Evolutionary conservation across 768 basidiomycete genomes (phyloP).

Genomic region (Hygrophoropsis aurantiaca): DNA sequence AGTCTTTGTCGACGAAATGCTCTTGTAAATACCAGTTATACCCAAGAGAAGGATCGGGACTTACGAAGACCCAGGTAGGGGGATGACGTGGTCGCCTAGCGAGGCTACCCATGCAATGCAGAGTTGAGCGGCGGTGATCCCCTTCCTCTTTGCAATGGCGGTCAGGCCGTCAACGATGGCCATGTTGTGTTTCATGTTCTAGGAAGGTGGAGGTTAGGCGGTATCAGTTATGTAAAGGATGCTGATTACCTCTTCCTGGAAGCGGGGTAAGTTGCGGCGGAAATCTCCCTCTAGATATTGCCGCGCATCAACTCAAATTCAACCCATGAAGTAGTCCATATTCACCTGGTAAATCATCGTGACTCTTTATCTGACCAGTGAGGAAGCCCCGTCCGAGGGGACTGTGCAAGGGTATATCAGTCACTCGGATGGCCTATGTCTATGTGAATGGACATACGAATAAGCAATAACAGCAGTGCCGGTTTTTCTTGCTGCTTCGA

Average conservation of each 20-base stretch:
- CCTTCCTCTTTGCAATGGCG: slow-evolving; percentile 41
- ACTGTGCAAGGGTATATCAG: slow-evolving; percentile 26
- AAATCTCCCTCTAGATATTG: slow-evolving; percentile 42
- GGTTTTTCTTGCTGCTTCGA: slow-evolving; percentile 54
- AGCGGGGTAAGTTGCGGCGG: slow-evolving; percentile 39
- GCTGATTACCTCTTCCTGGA: slow-evolving; percentile 40
- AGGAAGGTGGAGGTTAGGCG: slow-evolving; percentile 1
- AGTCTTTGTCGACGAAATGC: slow-evolving; percentile 19
- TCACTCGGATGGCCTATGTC: slow-evolving; percentile 16
- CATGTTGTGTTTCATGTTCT: slow-evolving; percentile 43
- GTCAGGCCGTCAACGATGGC: slow-evolving; percentile 42
- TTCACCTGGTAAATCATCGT: slow-evolving; percentile 33
- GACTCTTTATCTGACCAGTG: slow-evolving; percentile 46
- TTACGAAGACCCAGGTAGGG: slow-evolving; percentile 50
- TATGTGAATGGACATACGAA: slow-evolving; percentile 36
- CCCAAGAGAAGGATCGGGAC: slow-evolving; percentile 11
- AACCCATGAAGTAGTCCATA: not conserved
- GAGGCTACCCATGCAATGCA: slow-evolving; percentile 43
- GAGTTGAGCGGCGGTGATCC: slow-evolving; percentile 43
- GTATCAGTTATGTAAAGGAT: slow-evolving; percentile 1
- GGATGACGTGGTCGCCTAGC: slow-evolving; percentile 43
- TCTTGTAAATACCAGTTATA: not conserved
- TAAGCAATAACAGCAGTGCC: slow-evolving; percentile 61
- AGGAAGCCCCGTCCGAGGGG: slow-evolving; percentile 56
- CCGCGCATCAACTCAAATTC: slow-evolving; percentile 12